phyloP scores from a whole-genome alignment of 352 stramenopile genomes.

The Pythium periplocum region DNA sequence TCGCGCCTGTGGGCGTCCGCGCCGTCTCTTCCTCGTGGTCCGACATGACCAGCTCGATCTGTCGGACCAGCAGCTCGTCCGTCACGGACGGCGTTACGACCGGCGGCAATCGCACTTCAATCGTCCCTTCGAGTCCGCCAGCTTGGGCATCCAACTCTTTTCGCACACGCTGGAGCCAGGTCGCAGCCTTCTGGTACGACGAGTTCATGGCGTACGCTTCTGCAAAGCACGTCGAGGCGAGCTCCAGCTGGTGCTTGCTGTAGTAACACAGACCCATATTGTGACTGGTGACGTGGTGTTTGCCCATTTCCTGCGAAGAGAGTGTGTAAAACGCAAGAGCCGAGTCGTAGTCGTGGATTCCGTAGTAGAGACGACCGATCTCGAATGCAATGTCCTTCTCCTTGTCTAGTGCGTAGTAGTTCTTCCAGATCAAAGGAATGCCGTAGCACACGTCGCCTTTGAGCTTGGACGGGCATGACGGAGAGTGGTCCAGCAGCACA shows the following conservation, averaged over 20 bases:
- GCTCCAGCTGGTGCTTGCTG: slow-evolving; percentile 70
- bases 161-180: slow-evolving; percentile 75
- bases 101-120: slow-evolving; percentile 3
- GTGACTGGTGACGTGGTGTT: slow-evolving; percentile 94
- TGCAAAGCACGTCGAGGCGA: slow-evolving; percentile 64
- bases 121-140: no score
- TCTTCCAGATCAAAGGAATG: slow-evolving; percentile 84
- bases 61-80: slow-evolving; percentile 35
- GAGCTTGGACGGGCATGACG: slow-evolving; percentile 50
- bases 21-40: slow-evolving; percentile 42
- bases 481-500: slow-evolving; percentile 85
- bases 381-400: slow-evolving; percentile 92
- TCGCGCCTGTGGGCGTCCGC: not conserved
- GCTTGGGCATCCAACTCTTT: slow-evolving; percentile 33
- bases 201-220: slow-evolving; percentile 61
- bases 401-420: slow-evolving; percentile 92
- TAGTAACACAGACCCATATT: slow-evolving; percentile 96
- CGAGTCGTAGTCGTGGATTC: slow-evolving; percentile 88
- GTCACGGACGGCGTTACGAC: slow-evolving; percentile 5
- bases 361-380: slow-evolving; percentile 90
- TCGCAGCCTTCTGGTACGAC: slow-evolving; percentile 74
- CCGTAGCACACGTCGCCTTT: slow-evolving; percentile 82
- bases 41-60: slow-evolving; percentile 51
- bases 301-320: slow-evolving; percentile 85
- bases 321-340: slow-evolving; percentile 87